phyloP scores from a whole-genome alignment of 768 basidiomycete species.

The Tephrocybe rancida region DNA sequence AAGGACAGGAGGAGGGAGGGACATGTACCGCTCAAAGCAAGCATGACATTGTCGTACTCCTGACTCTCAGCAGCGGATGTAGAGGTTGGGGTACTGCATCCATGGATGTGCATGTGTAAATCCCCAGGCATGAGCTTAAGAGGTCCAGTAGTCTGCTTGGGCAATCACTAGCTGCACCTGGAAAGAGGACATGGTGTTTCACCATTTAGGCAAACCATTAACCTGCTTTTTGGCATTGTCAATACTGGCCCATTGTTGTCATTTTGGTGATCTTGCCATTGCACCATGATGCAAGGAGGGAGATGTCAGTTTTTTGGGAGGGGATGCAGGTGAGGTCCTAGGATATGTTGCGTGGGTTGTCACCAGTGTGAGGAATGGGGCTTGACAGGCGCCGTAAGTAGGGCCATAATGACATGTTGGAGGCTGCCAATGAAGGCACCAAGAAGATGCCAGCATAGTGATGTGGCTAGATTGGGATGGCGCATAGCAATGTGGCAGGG shows the following conservation, averaged over 20 bases:
- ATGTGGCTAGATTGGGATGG: no score
- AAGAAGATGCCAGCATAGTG: no score
- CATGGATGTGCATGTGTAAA: conserved; percentile 55
- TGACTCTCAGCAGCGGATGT: no score
- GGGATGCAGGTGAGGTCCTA: conserved; percentile 56
- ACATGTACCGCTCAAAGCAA: neutral
- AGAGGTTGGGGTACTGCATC: no score
- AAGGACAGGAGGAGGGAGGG: neutral
- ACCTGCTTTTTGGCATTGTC: conserved; percentile 47
- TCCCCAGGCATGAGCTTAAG: conserved; percentile 59
- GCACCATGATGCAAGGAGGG: conserved; percentile 57
- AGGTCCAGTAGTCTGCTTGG: conserved; percentile 39
- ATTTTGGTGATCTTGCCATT: conserved; percentile 37
- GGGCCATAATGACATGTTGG: no score
- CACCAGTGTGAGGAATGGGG: no score
- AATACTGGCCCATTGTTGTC: conserved; percentile 61
- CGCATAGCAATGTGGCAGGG: no score
- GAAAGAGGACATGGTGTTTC: conserved; percentile 55
- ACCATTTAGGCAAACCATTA: conserved; percentile 65
- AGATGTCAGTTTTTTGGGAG: conserved; percentile 61
- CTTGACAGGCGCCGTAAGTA: no score
- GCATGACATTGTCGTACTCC: conserved; percentile 1
- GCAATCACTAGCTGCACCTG: conserved; percentile 65
- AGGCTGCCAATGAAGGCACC: no score
- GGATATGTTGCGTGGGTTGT: no score